Percentiles rank a stretch among this genome's conserved stretches.
phyloP scores from a whole-genome alignment of 352 stramenopile genomes.

The Pythium aquatile region DNA sequence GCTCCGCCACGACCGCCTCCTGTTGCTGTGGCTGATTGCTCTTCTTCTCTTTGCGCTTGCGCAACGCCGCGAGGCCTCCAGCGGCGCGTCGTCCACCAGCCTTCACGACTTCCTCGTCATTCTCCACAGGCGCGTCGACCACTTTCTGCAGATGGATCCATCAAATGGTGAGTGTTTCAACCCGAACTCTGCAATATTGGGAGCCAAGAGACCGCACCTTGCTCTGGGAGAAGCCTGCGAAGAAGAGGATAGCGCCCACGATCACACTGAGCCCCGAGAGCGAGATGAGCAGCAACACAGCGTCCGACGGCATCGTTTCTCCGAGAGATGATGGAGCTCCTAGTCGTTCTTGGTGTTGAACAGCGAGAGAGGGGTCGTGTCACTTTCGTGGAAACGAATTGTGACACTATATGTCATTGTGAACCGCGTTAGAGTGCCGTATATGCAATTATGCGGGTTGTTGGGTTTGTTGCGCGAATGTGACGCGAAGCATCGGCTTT shows the following conservation, averaged over 20 bases:
- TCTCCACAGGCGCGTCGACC: slow-evolving; percentile 26
- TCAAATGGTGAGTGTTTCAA: background rate
- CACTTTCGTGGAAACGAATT: background rate
- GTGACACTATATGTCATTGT: background rate
- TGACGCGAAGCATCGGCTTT: background rate
- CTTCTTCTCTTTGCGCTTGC: slow-evolving; percentile 67
- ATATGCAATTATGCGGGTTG: background rate
- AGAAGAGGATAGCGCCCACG: slow-evolving; percentile 56
- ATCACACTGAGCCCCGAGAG: slow-evolving; percentile 49
- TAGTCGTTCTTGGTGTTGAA: background rate
- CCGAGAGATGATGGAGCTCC: background rate
- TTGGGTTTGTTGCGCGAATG: background rate
- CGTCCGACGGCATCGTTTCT: slow-evolving; percentile 48
- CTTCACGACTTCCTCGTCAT: slow-evolving; percentile 33
- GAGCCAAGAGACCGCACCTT: slow-evolving; percentile 22
- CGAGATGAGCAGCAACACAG: slow-evolving; percentile 48
- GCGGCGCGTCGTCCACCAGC: slow-evolving; percentile 37
- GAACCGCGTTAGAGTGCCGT: background rate
- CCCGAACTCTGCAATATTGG: background rate
- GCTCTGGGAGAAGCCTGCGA: slow-evolving; percentile 59
- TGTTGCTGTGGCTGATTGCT: slow-evolving; percentile 22
- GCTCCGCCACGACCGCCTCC: background rate
- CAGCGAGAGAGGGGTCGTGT: background rate
- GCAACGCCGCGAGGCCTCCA: slow-evolving; percentile 51
- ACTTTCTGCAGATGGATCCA: slow-evolving; percentile 18